A percentile compares a stretch with the other conserved stretches of the same genome.
Conservation (phyloP, 139 green algal species). For the Ulvella scutata region DNA sequence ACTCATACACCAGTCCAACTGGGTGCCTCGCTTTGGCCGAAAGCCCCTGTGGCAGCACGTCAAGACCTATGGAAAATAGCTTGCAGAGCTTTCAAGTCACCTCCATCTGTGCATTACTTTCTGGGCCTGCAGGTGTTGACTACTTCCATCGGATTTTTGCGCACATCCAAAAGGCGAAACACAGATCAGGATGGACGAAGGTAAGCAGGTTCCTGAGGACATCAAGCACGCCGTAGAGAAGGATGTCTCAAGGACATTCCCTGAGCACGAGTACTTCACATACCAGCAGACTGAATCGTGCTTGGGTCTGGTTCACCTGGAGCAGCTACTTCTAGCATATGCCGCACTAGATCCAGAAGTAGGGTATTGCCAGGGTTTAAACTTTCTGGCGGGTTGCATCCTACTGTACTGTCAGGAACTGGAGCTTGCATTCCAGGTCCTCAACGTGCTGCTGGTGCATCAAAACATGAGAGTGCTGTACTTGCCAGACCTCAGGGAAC, state of each 20-base stretch:
- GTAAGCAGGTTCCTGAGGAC: background rate
- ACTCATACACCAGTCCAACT: background rate
- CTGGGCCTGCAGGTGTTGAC: too few species aligned
- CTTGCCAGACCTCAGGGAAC: background rate
- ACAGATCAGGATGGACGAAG: too few species aligned
- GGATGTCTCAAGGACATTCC: background rate
- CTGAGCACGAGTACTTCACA: background rate
- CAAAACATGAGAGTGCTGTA: background rate
- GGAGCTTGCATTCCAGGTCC: background rate
- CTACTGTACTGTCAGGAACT: background rate
- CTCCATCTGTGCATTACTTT: background rate
- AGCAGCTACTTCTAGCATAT: background rate
- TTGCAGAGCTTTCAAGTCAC: background rate
- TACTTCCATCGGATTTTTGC: too few species aligned
- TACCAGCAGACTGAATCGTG: too few species aligned
- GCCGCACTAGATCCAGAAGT: background rate
- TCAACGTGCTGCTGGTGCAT: background rate
- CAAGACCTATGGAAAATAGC: background rate
- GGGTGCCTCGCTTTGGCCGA: background rate
- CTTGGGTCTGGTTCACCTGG: background rate
- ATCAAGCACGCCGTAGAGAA: background rate
- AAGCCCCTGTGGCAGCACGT: background rate
- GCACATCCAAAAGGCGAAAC: too few species aligned
- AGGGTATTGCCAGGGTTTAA: background rate
- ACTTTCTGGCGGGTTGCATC: background rate